Conservation (phyloP, 352 stramenopile genomes). For the Blastocystis sp. region DNA sequence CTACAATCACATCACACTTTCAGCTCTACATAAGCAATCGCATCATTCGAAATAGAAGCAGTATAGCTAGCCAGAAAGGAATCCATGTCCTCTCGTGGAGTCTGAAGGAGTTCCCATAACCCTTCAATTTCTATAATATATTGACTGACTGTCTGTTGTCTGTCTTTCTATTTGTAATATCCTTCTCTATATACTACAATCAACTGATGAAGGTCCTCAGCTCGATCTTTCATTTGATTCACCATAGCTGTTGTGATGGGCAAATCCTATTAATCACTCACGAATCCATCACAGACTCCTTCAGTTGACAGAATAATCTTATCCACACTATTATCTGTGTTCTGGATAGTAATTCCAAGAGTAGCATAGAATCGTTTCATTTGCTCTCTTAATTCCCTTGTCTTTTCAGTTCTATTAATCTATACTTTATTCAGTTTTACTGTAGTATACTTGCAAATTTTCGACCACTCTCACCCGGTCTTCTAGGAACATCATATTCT, state of each 20-base stretch:
- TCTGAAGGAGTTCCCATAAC: not conserved
- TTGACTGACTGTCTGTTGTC: not conserved
- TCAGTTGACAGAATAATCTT: not conserved
- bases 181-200: not conserved
- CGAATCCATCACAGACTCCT: not conserved
- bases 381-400: not conserved
- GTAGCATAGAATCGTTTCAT: not conserved
- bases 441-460: not conserved
- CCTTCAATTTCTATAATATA: not conserved
- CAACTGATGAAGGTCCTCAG: not conserved
- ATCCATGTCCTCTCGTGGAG: not conserved
- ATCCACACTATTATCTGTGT: not conserved
- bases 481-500: not conserved
- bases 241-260: not conserved
- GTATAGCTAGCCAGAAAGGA: not conserved
- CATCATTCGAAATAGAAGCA: not conserved
- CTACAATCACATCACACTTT: not conserved
- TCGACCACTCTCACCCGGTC: not conserved
- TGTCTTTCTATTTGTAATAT: not conserved
- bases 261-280: not conserved
- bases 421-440: not conserved
- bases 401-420: not conserved
- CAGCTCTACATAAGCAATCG: not conserved
- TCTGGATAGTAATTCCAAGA: conserved; percentile 1
- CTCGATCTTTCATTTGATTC: not conserved